Percentiles rank a stretch among this genome's conserved stretches.
Evolutionary conservation across 352 stramenopile species (phyloP).

Genomic region (Phytophthora crassamura): DNA sequence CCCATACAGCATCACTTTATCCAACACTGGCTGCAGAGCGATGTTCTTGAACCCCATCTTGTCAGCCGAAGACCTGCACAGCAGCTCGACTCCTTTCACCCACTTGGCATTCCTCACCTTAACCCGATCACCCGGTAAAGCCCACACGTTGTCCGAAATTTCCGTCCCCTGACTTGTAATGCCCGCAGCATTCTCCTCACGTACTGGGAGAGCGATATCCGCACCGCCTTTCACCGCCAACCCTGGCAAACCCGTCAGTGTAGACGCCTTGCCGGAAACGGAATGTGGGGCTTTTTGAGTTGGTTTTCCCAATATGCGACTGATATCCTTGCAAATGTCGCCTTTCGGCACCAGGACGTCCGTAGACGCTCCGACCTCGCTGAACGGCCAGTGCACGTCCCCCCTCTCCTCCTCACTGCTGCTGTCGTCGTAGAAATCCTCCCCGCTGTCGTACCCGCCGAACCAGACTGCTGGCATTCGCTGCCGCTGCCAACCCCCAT

Average conservation of each 20-base stretch:
- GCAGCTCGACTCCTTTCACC: conserved; percentile 2
- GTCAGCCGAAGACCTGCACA: conserved; percentile 7
- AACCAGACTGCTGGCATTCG: background rate
- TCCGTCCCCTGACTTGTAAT: conserved; percentile 3
- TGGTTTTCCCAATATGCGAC: conserved; percentile 11
- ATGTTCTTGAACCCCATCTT: conserved; percentile 18
- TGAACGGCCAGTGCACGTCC: conserved; percentile 5
- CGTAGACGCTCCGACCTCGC: background rate
- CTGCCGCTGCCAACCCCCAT: too few species aligned
- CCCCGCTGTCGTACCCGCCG: conserved; percentile 2
- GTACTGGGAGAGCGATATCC: conserved; percentile 8
- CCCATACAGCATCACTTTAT: conserved; percentile 15
- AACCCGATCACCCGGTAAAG: conserved; percentile 7
- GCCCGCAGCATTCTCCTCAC: background rate
- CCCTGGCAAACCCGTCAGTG: conserved; percentile 8
- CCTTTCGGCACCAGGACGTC: conserved; percentile 10
- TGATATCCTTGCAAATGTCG: conserved; percentile 3
- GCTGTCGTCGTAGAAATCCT: background rate
- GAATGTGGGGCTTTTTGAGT: background rate
- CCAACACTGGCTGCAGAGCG: conserved; percentile 4
- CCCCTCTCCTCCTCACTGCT: background rate
- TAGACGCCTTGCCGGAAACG: background rate
- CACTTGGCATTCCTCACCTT: conserved; percentile 21
- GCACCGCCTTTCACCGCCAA: conserved; percentile 7
- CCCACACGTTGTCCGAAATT: conserved; percentile 10